Percentiles rank a stretch among this genome's conserved stretches.
Conservation (phyloP, 371 early-diverging fungal genomes). For the Mortierella sp. region DNA sequence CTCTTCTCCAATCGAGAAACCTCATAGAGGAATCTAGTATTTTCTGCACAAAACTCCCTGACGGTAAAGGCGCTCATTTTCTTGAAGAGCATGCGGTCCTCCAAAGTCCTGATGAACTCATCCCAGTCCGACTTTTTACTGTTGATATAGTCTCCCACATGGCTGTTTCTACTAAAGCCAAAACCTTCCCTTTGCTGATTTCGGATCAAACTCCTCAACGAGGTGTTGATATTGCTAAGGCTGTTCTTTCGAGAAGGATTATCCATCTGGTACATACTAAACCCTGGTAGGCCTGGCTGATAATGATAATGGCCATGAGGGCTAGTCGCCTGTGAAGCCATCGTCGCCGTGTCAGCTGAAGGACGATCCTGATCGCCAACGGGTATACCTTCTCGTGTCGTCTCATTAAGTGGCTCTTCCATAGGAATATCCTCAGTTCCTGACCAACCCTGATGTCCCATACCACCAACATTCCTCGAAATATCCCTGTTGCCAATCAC, state of each 20-base stretch:
- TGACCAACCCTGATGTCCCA: background rate
- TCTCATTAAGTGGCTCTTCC: background rate
- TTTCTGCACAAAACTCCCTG: constrained; percentile 55
- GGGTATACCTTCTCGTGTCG: background rate
- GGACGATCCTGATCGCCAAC: background rate
- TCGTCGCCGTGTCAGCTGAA: background rate
- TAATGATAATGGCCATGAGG: background rate
- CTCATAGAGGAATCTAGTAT: constrained; percentile 48
- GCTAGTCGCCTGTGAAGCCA: background rate
- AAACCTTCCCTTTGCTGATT: constrained; percentile 25
- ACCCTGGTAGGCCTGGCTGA: background rate
- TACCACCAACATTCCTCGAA: background rate
- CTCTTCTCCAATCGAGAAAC: constrained; percentile 46
- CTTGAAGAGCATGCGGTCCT: constrained; percentile 38
- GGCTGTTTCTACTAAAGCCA: background rate
- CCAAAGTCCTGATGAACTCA: constrained; percentile 30
- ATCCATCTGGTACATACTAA: background rate
- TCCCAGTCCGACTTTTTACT: constrained; percentile 44
- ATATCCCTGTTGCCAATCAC: background rate
- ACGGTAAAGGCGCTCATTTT: constrained; percentile 51
- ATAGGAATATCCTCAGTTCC: constrained; percentile 10
- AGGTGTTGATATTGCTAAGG: constrained; percentile 8
- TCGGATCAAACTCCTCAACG: constrained; percentile 27
- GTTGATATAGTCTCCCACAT: constrained; percentile 4
- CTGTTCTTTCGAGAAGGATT: constrained; percentile 13